These are phyloP conservation scores for Tylopilus felleus DNA, from an alignment of 768 basidiomycete species.

Conservation along the genomic window DNA sequence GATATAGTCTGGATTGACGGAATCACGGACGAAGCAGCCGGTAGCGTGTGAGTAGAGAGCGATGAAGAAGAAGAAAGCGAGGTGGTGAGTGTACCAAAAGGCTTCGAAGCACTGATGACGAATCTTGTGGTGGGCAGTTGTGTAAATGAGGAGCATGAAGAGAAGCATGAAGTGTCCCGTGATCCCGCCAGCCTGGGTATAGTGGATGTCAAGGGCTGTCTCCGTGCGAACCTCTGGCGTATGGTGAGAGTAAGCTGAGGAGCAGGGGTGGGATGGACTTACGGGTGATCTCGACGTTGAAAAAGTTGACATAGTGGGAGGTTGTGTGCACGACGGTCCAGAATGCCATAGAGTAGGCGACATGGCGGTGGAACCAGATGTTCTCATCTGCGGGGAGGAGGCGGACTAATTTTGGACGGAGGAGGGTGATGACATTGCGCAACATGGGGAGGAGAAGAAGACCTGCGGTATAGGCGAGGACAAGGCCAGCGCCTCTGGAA, in stretches of 20 bases:
- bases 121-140: conserved; percentile 86
- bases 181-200: conserved; percentile 85
- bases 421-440: conserved; percentile 79
- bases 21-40: conserved; percentile 93
- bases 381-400: conserved; percentile 91
- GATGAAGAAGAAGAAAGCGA: conserved; percentile 93
- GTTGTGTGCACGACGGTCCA: conserved; percentile 92
- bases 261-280: conserved; percentile 24
- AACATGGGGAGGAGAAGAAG: conserved; percentile 87
- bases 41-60: conserved; percentile 87
- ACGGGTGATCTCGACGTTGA: conserved; percentile 89
- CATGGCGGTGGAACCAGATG: conserved; percentile 94
- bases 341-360: conserved; percentile 92
- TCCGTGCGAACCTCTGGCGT: conserved; percentile 74
- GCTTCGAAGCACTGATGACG: conserved; percentile 89
- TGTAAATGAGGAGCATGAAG: conserved; percentile 90
- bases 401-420: conserved; percentile 79
- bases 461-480: conserved; percentile 82
- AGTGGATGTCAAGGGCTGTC: conserved; percentile 80
- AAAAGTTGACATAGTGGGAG: conserved; percentile 91
- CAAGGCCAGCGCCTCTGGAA: conserved; percentile 89
- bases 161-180: conserved; percentile 95
- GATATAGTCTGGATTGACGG: conserved; percentile 66
- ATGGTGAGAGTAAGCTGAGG: not conserved
- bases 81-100: conserved; percentile 97